Percentiles rank a stretch among this genome's conserved stretches.
Evolutionary conservation across 176 grass and related monocot genomes (phyloP).

Genomic region (Carex littledalei): DNA sequence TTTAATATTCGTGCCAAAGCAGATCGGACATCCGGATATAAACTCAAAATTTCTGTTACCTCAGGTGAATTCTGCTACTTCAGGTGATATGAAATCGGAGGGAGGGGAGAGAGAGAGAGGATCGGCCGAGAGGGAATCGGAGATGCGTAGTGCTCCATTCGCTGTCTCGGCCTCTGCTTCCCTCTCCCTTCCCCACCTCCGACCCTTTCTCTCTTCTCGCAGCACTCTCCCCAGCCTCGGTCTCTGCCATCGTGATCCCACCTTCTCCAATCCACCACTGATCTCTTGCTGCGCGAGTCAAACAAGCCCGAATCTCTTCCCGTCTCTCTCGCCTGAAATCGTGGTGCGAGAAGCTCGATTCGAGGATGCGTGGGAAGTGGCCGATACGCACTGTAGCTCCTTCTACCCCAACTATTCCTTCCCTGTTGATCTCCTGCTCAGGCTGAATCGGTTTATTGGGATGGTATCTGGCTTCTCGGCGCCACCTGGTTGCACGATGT

Average conservation of each 20-base stretch:
- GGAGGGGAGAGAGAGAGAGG: not conserved
- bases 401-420: conserved; percentile 88
- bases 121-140: not conserved
- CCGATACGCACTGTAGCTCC: conserved; percentile 88
- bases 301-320: conserved; percentile 51
- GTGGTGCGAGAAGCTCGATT: conserved; percentile 63
- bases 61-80: too few relatives aligned
- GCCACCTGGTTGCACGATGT: conserved; percentile 75
- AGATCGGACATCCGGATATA: too few relatives aligned
- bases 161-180: not conserved
- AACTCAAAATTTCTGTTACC: too few relatives aligned
- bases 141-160: conserved; percentile 8
- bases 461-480: conserved; percentile 70
- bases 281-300: conserved; percentile 47
- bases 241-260: not conserved
- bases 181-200: not conserved
- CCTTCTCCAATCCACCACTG: not conserved
- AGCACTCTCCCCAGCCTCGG: not conserved
- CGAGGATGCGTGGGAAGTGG: conserved; percentile 94
- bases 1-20: too few relatives aligned
- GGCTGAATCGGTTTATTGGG: conserved; percentile 67
- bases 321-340: conserved; percentile 55
- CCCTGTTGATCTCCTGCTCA: conserved; percentile 72
- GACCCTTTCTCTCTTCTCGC: not conserved
- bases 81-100: not conserved